These are phyloP conservation scores for Diaporthe velutina DNA, from an alignment of 2,329 filamentous ascomycete species.

Conservation along the genomic window DNA sequence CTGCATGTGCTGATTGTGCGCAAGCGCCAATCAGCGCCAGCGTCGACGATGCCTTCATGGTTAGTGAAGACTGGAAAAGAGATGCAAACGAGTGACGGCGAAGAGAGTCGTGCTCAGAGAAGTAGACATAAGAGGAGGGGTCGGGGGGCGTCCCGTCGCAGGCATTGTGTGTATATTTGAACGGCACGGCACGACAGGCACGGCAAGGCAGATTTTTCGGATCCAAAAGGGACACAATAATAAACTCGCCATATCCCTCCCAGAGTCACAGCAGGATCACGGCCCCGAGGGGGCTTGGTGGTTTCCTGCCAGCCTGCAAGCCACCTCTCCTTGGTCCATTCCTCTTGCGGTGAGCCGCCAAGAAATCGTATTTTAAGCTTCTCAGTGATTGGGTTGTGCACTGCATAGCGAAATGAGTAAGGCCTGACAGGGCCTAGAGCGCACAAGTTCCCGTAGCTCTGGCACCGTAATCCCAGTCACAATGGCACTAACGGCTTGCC, in stretches of 20 bases:
- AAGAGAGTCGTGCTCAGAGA: constrained; percentile 27
- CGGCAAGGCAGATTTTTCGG: constrained; percentile 5
- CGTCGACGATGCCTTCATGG: constrained; percentile 36
- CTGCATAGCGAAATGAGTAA: constrained; percentile 32
- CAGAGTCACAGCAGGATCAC: constrained; percentile 32
- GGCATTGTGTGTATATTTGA: constrained; percentile 22
- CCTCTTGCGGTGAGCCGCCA: constrained; percentile 28
- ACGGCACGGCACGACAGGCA: not conserved
- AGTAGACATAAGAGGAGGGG: not conserved
- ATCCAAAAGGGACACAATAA: not conserved
- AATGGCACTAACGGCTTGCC: constrained; percentile 14
- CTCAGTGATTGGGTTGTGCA: constrained; percentile 27
- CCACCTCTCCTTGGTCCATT: constrained; percentile 7
- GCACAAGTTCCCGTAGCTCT: constrained; percentile 6
- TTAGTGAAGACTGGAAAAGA: not conserved
- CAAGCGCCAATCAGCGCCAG: constrained; percentile 28
- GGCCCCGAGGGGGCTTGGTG: constrained; percentile 25
- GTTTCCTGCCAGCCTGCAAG: constrained; percentile 16
- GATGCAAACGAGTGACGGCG: constrained; percentile 27
- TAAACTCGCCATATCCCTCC: constrained; percentile 15
- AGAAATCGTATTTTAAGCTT: constrained; percentile 37
- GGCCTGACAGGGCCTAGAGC: constrained; percentile 27
- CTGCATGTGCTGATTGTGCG: constrained; percentile 12
- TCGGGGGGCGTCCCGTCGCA: not conserved
- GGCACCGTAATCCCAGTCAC: not conserved